These are phyloP conservation scores for Phytophthora europaea DNA, from an alignment of 352 stramenopile species.

Conservation along the genomic window DNA sequence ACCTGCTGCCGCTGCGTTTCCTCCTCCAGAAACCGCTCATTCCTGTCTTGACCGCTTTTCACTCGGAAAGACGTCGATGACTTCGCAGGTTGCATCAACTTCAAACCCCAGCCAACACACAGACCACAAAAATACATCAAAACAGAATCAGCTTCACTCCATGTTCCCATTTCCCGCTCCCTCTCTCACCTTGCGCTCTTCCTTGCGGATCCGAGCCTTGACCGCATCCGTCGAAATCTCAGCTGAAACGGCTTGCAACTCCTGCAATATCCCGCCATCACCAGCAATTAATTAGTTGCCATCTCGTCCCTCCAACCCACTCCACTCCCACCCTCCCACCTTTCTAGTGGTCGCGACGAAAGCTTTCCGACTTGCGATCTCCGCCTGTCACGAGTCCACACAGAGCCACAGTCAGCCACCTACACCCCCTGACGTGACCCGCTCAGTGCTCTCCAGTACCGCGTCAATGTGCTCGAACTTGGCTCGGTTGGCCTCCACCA, in stretches of 20 bases:
- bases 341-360: slow-evolving; percentile 74
- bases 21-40: slow-evolving; percentile 66
- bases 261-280: slow-evolving; percentile 10
- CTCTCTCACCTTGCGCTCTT: slow-evolving; percentile 68
- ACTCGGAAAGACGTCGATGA: slow-evolving; percentile 30
- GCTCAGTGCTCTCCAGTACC: slow-evolving; percentile 17
- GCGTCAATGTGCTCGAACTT: slow-evolving; percentile 88
- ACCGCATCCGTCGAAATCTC: slow-evolving; percentile 72
- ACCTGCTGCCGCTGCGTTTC: slow-evolving; percentile 68
- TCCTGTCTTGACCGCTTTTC: slow-evolving; percentile 45
- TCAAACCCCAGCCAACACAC: slow-evolving; percentile 1
- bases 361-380: slow-evolving; percentile 72
- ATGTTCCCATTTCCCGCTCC: not conserved
- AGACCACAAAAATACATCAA: not conserved
- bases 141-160: not conserved
- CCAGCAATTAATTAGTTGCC: not conserved
- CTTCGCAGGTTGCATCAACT: slow-evolving; percentile 55
- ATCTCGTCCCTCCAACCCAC: not conserved
- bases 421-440: not conserved
- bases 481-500: slow-evolving; percentile 81
- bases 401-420: not conserved
- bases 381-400: slow-evolving; percentile 34
- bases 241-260: slow-evolving; percentile 58
- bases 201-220: slow-evolving; percentile 63
- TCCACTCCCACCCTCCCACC: slow-evolving; percentile 18